Conservation (phyloP, 768 basidiomycete genomes). For the Tricholoma sp. region DNA sequence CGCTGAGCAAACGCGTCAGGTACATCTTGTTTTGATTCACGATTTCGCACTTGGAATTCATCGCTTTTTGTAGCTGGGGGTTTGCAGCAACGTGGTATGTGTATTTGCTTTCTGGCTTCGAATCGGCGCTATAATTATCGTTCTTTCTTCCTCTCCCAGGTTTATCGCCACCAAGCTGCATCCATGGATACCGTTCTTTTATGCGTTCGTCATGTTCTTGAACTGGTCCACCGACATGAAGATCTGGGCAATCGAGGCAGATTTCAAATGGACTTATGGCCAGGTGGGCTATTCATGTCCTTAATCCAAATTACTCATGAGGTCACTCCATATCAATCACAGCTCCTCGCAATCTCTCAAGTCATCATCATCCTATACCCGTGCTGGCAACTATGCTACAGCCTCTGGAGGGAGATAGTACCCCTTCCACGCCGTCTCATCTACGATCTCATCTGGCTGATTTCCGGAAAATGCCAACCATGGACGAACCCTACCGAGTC, state of each 20-base stretch:
- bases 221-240: constrained; percentile 1
- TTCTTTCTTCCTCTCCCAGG: not conserved
- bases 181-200: constrained; percentile 2
- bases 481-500: not conserved
- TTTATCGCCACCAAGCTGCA: not conserved
- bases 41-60: not conserved
- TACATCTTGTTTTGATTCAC: not conserved
- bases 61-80: not conserved
- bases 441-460: too few relatives aligned
- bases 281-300: not conserved
- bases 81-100: constrained; percentile 1
- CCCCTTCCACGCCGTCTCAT: not conserved
- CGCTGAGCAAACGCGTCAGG: not conserved
- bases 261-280: constrained; percentile 1
- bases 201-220: not conserved
- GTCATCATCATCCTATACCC: constrained; percentile 1
- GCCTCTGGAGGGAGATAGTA: too few relatives aligned
- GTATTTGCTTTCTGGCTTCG: not conserved
- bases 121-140: not conserved
- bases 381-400: not conserved
- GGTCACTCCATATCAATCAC: too few relatives aligned
- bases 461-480: too few relatives aligned
- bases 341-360: constrained; percentile 1
- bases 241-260: not conserved
- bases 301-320: too few relatives aligned